phyloP scores from a whole-genome alignment of 2,329 filamentous ascomycete genomes.

The Penicillium corylophilum region DNA sequence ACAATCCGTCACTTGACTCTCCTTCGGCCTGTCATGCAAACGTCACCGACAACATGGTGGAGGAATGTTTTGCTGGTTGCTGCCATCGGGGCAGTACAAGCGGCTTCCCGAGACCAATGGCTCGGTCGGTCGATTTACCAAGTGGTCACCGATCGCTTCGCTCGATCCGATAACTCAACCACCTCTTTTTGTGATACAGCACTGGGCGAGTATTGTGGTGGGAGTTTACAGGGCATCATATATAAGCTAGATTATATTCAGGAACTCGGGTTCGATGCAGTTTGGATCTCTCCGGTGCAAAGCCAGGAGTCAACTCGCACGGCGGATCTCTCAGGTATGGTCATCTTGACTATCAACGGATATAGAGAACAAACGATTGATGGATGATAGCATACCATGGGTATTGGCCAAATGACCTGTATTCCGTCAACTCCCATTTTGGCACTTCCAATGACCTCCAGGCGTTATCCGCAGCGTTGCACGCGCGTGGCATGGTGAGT shows the following conservation, averaged over 20 bases:
- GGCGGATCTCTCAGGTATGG: too few species aligned
- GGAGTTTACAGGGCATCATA: conserved; percentile 48
- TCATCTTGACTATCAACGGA: too few species aligned
- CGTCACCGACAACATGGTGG: too few species aligned
- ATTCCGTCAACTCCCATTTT: conserved; percentile 48
- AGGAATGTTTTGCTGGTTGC: too few species aligned
- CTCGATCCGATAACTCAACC: conserved; percentile 39
- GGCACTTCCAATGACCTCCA: conserved; percentile 50
- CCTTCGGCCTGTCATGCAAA: too few species aligned
- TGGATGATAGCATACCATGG: conserved; percentile 46
- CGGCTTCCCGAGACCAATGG: conserved; percentile 28
- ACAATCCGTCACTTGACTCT: too few species aligned
- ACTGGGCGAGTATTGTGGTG: conserved; percentile 46
- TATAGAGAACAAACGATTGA: too few species aligned
- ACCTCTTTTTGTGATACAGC: conserved; percentile 29
- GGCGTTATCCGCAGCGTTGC: conserved; percentile 46
- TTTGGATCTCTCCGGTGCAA: conserved; percentile 47
- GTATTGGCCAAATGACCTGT: conserved; percentile 50
- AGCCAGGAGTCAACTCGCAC: too few species aligned
- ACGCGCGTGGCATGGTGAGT: conserved; percentile 43
- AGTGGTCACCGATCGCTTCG: conserved; percentile 45
- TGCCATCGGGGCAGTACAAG: too few species aligned
- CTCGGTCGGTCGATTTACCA: conserved; percentile 45
- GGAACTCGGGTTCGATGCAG: conserved; percentile 48
- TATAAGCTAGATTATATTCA: conserved; percentile 51